Conservation (phyloP, 805 yeast genomes). For the Brettanomyces sp. region DNA sequence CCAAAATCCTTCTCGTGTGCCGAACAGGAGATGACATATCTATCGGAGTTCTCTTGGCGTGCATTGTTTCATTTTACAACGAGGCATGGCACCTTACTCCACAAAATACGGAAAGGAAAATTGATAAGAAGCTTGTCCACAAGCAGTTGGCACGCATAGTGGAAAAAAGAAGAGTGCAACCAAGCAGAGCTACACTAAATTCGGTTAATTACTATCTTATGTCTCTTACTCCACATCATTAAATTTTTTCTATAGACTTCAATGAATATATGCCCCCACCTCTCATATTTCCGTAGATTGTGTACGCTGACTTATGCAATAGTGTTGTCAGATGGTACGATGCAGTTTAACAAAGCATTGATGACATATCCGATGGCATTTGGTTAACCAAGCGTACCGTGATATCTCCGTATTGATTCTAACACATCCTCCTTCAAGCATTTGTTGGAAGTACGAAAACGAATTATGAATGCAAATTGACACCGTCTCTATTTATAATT, state of each 20-base stretch:
- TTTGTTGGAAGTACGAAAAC: too few species aligned
- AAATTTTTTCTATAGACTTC: background rate
- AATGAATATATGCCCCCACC: background rate
- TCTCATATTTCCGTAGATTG: background rate
- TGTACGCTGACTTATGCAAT: too few species aligned
- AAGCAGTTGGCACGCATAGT: slow-evolving; percentile 45
- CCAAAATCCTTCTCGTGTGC: slow-evolving; percentile 41
- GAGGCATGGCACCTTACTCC: slow-evolving; percentile 29
- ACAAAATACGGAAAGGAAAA: background rate
- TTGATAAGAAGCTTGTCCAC: slow-evolving; percentile 22
- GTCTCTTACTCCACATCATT: slow-evolving; percentile 20
- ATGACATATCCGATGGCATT: too few species aligned
- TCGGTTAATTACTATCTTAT: slow-evolving; percentile 54
- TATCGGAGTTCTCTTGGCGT: slow-evolving; percentile 45
- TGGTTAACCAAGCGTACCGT: too few species aligned
- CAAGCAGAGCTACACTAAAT: slow-evolving; percentile 70
- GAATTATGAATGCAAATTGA: too few species aligned
- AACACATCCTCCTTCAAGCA: too few species aligned
- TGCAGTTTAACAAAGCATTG: too few species aligned
- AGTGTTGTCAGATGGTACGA: too few species aligned
- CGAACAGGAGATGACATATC: slow-evolving; percentile 61
- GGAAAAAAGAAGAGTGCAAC: slow-evolving; percentile 47
- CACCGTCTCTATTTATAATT: too few species aligned
- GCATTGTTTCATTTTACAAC: slow-evolving; percentile 39
- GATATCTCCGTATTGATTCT: too few species aligned